A percentile compares a stretch with the other conserved stretches of the same genome.
phyloP scores from a whole-genome alignment of 805 yeast genomes.

The Blastobotrys americana region DNA sequence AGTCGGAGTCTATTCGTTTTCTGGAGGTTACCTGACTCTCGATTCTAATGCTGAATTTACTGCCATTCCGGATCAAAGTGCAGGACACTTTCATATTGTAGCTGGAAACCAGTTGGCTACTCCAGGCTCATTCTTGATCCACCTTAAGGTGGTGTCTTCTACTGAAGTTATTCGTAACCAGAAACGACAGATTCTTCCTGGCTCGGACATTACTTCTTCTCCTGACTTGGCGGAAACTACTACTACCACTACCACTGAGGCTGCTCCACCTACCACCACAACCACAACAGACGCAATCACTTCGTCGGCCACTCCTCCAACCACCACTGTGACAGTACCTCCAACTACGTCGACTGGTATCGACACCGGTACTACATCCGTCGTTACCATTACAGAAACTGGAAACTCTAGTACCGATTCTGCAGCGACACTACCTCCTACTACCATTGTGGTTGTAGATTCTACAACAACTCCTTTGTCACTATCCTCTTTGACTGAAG shows the following conservation, averaged over 20 bases:
- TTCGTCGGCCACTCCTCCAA: background rate
- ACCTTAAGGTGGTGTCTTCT: background rate
- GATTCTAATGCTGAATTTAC: background rate
- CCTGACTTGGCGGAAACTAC: background rate
- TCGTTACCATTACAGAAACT: constrained; percentile 1
- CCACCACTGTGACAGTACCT: background rate
- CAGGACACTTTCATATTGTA: background rate
- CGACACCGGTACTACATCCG: background rate
- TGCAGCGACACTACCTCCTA: background rate
- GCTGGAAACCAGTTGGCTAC: background rate
- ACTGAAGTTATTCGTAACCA: background rate
- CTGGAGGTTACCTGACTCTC: background rate
- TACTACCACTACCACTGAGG: background rate
- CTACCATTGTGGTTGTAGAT: background rate
- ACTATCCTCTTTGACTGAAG: background rate
- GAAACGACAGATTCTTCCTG: background rate
- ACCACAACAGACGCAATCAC: background rate
- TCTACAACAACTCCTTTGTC: background rate
- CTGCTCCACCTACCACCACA: background rate
- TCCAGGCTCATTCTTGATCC: background rate
- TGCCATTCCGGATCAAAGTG: background rate
- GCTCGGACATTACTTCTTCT: background rate
- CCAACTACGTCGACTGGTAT: background rate
- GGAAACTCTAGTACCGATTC: background rate
- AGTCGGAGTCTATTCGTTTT: background rate